phyloP scores from a whole-genome alignment of 2,329 filamentous ascomycete species.

The Apiospora kogelbergensis region DNA sequence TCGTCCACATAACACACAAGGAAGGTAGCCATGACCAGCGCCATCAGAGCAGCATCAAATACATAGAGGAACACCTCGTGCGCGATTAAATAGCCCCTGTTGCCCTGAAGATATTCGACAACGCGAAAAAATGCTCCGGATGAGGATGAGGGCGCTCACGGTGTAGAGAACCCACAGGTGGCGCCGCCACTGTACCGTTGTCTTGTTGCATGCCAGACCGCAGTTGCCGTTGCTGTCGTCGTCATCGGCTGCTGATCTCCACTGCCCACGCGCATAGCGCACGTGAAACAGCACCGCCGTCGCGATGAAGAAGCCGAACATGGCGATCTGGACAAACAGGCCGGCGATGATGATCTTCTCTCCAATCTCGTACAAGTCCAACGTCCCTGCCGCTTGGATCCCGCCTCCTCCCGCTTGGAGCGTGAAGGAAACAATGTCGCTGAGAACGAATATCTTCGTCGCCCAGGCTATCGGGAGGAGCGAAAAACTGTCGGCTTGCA shows the following conservation, averaged over 20 bases:
- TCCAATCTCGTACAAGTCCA: conserved; percentile 28
- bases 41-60: conserved; percentile 31
- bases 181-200: conserved; percentile 25
- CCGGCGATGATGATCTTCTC: conserved; percentile 48
- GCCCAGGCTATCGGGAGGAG: conserved; percentile 40
- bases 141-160: conserved; percentile 29
- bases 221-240: not conserved
- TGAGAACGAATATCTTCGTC: conserved; percentile 46
- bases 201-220: not conserved
- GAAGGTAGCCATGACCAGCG: conserved; percentile 4
- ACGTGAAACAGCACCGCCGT: conserved; percentile 42
- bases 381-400: conserved; percentile 20
- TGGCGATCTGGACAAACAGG: conserved; percentile 48
- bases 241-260: not conserved
- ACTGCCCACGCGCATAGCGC: not conserved
- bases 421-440: conserved; percentile 45
- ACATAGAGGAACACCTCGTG: conserved; percentile 28
- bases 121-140: conserved; percentile 37
- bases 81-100: conserved; percentile 23
- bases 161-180: conserved; percentile 14
- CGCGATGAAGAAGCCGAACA: conserved; percentile 49
- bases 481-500: conserved; percentile 37
- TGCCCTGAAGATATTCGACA: conserved; percentile 35
- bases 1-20: conserved; percentile 10
- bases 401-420: conserved; percentile 34